A percentile compares a stretch with the other conserved stretches of the same genome.
Evolutionary conservation across 192 early-diverging fungal species (phyloP).

Genomic region (Rhizoclosmatium globosum): DNA sequence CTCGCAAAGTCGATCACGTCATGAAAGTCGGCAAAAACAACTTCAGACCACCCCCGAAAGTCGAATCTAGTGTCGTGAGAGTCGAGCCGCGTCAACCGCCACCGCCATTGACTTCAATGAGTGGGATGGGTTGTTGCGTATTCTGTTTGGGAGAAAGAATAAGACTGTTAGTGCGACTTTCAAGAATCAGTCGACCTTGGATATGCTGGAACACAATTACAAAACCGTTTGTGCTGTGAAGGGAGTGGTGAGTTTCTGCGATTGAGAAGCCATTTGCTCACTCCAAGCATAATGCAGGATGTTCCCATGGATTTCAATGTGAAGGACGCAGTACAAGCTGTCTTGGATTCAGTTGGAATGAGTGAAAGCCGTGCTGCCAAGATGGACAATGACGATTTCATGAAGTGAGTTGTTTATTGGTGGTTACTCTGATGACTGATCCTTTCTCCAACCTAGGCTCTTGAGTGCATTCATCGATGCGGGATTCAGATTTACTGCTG

Average conservation of each 20-base stretch:
- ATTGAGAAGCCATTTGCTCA: too few relatives aligned
- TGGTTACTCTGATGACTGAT: constrained; percentile 9
- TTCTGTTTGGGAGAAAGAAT: constrained; percentile 93
- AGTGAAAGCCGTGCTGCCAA: constrained; percentile 84
- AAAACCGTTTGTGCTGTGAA: constrained; percentile 89
- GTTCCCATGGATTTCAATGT: constrained; percentile 82
- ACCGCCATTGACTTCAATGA: constrained; percentile 92
- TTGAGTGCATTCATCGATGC: constrained; percentile 90
- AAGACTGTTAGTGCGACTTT: constrained; percentile 92
- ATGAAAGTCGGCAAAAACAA: constrained; percentile 99
- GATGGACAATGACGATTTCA: constrained; percentile 93
- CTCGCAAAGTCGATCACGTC: constrained; percentile 94
- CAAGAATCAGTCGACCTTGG: constrained; percentile 84
- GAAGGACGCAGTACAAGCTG: constrained; percentile 76
- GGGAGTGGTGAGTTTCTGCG: constrained; percentile 70
- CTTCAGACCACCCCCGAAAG: constrained; percentile 96
- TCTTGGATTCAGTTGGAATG: constrained; percentile 76
- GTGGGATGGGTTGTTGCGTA: constrained; percentile 96
- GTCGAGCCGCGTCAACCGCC: constrained; percentile 94
- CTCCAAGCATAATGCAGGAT: constrained; percentile 11
- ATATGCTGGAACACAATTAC: constrained; percentile 96
- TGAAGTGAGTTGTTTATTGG: constrained; percentile 71
- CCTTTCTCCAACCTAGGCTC: constrained; percentile 57
- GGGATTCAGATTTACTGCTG: constrained; percentile 83
- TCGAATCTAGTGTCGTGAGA: constrained; percentile 92